These are phyloP conservation scores for Neurospora terricola DNA, from an alignment of 495 filamentous ascomycete species.

Conservation along the genomic window DNA sequence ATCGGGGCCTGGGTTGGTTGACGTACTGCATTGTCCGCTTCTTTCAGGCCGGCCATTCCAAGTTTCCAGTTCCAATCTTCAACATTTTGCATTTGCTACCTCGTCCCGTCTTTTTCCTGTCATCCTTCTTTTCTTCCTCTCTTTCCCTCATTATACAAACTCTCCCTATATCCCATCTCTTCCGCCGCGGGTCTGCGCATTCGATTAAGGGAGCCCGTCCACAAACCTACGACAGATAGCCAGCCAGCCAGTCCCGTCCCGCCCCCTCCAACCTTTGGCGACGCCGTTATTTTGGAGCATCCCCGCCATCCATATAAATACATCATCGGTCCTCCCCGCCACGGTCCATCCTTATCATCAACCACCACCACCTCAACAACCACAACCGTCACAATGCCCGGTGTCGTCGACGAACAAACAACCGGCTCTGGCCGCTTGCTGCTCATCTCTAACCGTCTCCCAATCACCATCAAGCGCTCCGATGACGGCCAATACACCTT, in stretches of 20 bases:
- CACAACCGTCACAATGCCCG: constrained; percentile 20
- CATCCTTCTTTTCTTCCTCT: not conserved
- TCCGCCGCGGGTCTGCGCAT: not conserved
- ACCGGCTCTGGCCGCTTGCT: constrained; percentile 45
- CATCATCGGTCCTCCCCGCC: not conserved
- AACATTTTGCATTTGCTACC: not conserved
- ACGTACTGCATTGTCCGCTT: not conserved
- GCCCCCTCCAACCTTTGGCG: not conserved
- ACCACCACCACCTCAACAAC: not conserved
- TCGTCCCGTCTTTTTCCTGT: not conserved
- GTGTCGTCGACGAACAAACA: constrained; percentile 9
- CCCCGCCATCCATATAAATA: not conserved
- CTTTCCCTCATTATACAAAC: not conserved
- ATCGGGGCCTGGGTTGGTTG: not conserved
- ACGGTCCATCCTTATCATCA: not conserved
- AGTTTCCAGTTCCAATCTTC: not conserved
- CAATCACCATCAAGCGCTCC: constrained; percentile 87
- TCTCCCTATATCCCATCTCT: not conserved
- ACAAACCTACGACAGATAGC: not conserved
- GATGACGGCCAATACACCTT: constrained; percentile 74
- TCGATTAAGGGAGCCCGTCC: not conserved
- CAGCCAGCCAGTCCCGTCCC: not conserved
- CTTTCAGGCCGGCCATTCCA: not conserved
- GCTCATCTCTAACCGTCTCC: constrained; percentile 85
- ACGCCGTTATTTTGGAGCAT: not conserved